Conservation (phyloP, 2,329 filamentous ascomycete species). For the Didymella pomorum region DNA sequence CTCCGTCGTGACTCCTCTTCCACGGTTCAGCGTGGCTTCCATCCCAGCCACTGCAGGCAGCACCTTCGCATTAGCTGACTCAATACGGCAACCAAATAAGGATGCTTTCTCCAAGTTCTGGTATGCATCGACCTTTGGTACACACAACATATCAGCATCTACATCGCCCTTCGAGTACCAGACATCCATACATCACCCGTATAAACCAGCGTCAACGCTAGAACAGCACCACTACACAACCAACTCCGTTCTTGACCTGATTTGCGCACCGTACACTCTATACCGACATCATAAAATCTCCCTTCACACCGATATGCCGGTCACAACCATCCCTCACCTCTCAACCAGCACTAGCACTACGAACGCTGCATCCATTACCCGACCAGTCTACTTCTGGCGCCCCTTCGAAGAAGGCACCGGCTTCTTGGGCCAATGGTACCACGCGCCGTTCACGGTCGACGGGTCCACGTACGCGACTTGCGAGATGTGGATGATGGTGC, state of each 20-base stretch:
- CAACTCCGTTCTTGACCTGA: not conserved
- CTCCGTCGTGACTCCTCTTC: slow-evolving; percentile 13
- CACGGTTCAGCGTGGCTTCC: slow-evolving; percentile 4
- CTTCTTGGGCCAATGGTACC: slow-evolving; percentile 71
- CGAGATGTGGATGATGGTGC: slow-evolving; percentile 61
- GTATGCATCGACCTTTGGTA: not conserved
- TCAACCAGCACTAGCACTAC: slow-evolving; percentile 1
- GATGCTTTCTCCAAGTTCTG: not conserved
- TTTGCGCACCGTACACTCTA: not conserved
- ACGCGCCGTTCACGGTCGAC: slow-evolving; percentile 54
- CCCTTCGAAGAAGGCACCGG: slow-evolving; percentile 51
- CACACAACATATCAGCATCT: not conserved
- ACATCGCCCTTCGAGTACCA: not conserved
- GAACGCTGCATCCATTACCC: not conserved
- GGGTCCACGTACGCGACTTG: slow-evolving; percentile 49
- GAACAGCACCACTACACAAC: not conserved
- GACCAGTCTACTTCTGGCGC: slow-evolving; percentile 41
- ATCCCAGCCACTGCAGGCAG: not conserved
- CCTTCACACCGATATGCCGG: slow-evolving; percentile 1
- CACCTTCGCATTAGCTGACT: not conserved
- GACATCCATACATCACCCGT: not conserved
- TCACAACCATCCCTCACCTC: not conserved
- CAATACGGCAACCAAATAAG: not conserved
- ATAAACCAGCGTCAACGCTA: not conserved
- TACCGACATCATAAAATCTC: not conserved